Conservation (phyloP, 2,329 filamentous ascomycete genomes). For the Paecilomyces dactylethromorphus region DNA sequence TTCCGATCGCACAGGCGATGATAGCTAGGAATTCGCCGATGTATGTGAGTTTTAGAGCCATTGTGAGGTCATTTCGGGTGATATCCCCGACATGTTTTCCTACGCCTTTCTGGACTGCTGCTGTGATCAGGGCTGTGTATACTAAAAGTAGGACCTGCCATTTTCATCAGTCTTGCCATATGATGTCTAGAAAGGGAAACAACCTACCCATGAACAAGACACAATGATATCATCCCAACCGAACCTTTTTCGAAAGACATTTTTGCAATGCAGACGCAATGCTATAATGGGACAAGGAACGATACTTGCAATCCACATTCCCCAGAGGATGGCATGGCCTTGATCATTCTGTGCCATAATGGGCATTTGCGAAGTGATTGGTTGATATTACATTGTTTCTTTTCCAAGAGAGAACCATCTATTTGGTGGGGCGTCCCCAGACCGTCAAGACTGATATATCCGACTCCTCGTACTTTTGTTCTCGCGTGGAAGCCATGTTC, state of each 20-base stretch:
- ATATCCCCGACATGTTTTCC: slow-evolving; percentile 9
- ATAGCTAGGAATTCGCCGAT: slow-evolving; percentile 29
- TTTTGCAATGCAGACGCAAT: background rate
- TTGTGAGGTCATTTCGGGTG: slow-evolving; percentile 7
- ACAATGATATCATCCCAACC: background rate
- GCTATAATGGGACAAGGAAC: background rate
- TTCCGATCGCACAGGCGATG: slow-evolving; percentile 34
- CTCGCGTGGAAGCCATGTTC: background rate
- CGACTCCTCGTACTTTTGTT: background rate
- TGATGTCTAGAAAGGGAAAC: background rate
- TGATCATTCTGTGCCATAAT: background rate
- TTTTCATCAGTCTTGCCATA: background rate
- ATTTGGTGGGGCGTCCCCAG: background rate
- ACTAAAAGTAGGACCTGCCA: background rate
- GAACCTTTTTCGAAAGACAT: background rate
- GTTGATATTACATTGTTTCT: background rate
- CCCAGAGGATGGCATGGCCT: background rate
- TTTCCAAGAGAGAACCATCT: background rate
- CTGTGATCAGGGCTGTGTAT: slow-evolving; percentile 12
- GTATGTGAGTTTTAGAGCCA: slow-evolving; percentile 12
- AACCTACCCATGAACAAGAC: background rate
- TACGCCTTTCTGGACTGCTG: slow-evolving; percentile 8
- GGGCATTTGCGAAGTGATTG: background rate
- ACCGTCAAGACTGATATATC: background rate
- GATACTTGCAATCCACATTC: background rate